Evolutionary conservation across 192 early-diverging fungal species (phyloP), one percentile per base, ranked within the genome.

Genomic region (Backusella tarrabulga): DNA sequence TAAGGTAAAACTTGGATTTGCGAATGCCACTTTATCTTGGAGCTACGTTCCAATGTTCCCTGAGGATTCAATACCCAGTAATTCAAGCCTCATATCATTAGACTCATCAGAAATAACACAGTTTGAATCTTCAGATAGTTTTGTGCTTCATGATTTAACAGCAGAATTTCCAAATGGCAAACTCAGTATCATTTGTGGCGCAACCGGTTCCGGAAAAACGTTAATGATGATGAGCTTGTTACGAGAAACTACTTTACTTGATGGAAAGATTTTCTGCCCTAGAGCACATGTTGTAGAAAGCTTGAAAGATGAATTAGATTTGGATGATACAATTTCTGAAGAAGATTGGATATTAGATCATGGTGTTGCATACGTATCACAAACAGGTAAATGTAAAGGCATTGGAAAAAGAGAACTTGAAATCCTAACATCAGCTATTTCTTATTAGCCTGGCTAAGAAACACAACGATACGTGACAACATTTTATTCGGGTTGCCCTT

Each of bases 161-260:
- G 60, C 87, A 44, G 77, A 83, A n/a, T 89, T 89, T 68, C 88
- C 88, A 23, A 70, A 83, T 34, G 82, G 78, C 34, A 81, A 89
- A 75, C 76, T 89, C 11, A 87, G 86, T 63, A 67, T 89, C 42
- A 69, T 89, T 34, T 89, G 88, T 54, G 97, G 97, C 23, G 76
- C 93, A 11, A 97, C 95, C 12, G 96, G 93, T 7, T 86, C 91
- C 6, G 97, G 97, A 42, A 99, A 99, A 81, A 90, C 92, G 0
- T 87, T 92, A n/a, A 77, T 99, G 34, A 77, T 97, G 38, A 77
- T 92, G 56, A 94, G 94, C 6, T 86, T 98, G 3, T 81, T 98
- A 19, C 92, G 95, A 29, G 96, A 97, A 81, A 67, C 80, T 8
- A 42, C 44, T 12, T 19, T 81, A 12, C 29, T 73, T 8, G 34